These are phyloP conservation scores for Aulographum hederae DNA, from an alignment of 2,329 filamentous ascomycete genomes.

Conservation along the genomic window DNA sequence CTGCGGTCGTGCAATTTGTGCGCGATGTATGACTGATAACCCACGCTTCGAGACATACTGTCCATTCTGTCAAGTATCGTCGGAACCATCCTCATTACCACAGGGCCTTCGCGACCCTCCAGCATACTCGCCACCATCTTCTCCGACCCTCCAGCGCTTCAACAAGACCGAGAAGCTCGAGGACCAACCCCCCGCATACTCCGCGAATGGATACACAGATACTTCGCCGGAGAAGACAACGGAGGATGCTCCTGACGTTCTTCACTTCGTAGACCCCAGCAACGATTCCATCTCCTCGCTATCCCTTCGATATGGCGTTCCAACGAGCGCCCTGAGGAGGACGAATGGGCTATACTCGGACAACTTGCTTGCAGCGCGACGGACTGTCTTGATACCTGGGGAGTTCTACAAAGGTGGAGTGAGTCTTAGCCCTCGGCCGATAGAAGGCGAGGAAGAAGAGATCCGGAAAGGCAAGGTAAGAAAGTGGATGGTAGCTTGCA, in stretches of 20 bases:
- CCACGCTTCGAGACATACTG: conserved; percentile 47
- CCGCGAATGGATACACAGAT: conserved; percentile 18
- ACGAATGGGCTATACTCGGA: conserved; percentile 56
- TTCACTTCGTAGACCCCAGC: conserved; percentile 58
- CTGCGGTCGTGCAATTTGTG: conserved; percentile 54
- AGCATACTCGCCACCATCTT: conserved; percentile 34
- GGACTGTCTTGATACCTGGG: conserved; percentile 53
- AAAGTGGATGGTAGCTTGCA: conserved; percentile 63
- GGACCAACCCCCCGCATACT: conserved; percentile 27
- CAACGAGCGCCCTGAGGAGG: conserved; percentile 40
- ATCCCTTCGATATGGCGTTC: conserved; percentile 53
- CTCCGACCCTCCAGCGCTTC: conserved; percentile 7
- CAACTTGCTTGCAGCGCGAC: conserved; percentile 49
- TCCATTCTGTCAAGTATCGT: conserved; percentile 62
- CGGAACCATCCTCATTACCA: conserved; percentile 37
- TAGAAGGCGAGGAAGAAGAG: conserved; percentile 62
- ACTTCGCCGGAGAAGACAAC: conserved; percentile 11
- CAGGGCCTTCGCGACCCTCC: conserved; percentile 53
- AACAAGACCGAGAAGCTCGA: conserved; percentile 6
- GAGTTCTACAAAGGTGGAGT: conserved; percentile 48
- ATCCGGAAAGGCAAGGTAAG: conserved; percentile 50
- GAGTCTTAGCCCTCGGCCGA: conserved; percentile 48
- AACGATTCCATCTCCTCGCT: conserved; percentile 50
- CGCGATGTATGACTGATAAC: conserved; percentile 50
- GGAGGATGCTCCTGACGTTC: conserved; percentile 35